Conservation (phyloP, 2,329 filamentous ascomycete genomes). For the Colletotrichum zoysiae region DNA sequence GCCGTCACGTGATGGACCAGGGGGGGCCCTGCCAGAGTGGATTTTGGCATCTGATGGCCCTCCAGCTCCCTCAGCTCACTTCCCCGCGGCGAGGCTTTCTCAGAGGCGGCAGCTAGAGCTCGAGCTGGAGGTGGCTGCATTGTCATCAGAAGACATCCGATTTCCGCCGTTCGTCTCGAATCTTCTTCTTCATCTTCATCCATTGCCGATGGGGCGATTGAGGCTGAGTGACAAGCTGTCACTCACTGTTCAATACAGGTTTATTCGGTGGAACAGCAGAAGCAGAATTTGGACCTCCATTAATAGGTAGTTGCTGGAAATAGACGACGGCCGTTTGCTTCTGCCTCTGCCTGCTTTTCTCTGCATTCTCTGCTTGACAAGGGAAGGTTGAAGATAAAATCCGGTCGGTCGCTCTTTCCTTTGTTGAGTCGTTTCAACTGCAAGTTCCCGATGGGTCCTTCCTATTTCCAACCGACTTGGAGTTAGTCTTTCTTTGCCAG, state of each 20-base stretch:
- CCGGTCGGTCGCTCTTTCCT: not conserved
- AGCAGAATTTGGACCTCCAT: not conserved
- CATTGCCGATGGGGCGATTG: not conserved
- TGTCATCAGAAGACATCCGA: not conserved
- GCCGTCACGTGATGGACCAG: conserved; percentile 21
- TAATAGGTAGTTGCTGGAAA: not conserved
- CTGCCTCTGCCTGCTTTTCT: not conserved
- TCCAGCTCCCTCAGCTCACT: not conserved
- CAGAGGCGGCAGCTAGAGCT: not conserved
- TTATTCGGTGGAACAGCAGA: not conserved
- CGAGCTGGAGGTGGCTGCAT: not conserved
- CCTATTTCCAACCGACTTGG: not conserved
- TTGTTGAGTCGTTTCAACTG: not conserved
- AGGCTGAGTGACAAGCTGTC: not conserved
- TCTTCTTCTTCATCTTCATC: not conserved
- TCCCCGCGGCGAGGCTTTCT: conserved; percentile 20
- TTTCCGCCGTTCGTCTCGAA: not conserved
- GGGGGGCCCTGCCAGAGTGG: conserved; percentile 3
- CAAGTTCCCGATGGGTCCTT: not conserved
- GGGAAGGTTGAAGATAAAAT: not conserved
- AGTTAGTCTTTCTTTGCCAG: not conserved
- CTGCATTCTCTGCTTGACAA: not conserved
- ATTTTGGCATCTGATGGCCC: not conserved
- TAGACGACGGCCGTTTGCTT: not conserved
- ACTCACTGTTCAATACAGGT: too few species aligned